These are phyloP conservation scores for Leptomonas pyrrhocoris DNA, from an alignment of 208 protist species.

Conservation along the genomic window DNA sequence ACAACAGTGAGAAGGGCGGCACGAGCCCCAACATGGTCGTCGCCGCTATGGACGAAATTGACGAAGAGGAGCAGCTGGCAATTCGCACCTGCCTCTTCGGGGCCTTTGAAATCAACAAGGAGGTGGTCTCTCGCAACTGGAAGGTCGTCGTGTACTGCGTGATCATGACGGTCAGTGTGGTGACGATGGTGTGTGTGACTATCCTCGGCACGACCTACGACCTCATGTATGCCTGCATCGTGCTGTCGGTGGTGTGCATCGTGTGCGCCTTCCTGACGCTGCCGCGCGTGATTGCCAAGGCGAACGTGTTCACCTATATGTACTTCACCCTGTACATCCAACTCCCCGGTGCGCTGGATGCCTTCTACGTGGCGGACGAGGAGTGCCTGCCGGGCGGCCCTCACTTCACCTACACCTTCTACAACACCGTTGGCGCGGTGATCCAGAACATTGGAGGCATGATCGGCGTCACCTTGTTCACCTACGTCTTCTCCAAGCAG, in stretches of 20 bases:
- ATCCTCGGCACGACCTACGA: constrained; percentile 40
- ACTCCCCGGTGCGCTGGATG: constrained; percentile 40
- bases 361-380: constrained; percentile 53
- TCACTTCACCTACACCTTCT: constrained; percentile 75
- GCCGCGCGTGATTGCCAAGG: constrained; percentile 59
- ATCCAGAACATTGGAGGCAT: constrained; percentile 48
- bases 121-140: constrained; percentile 54
- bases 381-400: constrained; percentile 44
- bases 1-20: constrained; percentile 5
- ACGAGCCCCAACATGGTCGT: constrained; percentile 7
- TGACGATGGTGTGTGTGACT: constrained; percentile 48
- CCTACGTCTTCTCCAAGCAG: constrained; percentile 56
- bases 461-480: constrained; percentile 50
- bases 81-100: constrained; percentile 30
- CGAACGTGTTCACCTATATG: constrained; percentile 63
- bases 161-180: constrained; percentile 49
- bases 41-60: constrained; percentile 4
- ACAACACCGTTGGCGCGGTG: constrained; percentile 50
- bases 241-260: constrained; percentile 45
- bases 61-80: constrained; percentile 11
- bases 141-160: constrained; percentile 49
- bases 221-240: constrained; percentile 38
- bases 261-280: constrained; percentile 54
- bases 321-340: constrained; percentile 47
- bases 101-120: constrained; percentile 65